Evolutionary conservation across 768 basidiomycete genomes (phyloP).

Genomic region (Lactarius quietus): DNA sequence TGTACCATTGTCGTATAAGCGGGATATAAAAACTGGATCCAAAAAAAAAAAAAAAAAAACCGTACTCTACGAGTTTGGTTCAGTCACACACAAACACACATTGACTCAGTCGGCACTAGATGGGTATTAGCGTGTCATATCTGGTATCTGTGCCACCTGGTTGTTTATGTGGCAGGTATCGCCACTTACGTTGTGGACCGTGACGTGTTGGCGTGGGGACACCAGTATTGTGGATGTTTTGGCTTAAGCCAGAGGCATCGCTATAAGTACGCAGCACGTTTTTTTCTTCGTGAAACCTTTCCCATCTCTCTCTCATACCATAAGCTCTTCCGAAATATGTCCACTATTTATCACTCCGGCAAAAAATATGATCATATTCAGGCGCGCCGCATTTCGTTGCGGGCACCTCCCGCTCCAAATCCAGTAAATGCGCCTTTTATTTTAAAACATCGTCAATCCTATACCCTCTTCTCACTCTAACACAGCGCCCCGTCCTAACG

Average conservation of each 20-base stretch:
- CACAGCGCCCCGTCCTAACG: slow-evolving; percentile 8
- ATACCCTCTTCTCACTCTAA: neutral
- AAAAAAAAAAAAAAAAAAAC: too few relatives aligned
- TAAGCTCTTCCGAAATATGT: slow-evolving; percentile 2
- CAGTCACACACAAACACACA: neutral
- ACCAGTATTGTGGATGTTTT: neutral
- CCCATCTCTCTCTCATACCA: neutral
- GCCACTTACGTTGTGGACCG: neutral
- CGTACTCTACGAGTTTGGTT: too few relatives aligned
- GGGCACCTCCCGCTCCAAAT: slow-evolving; percentile 19
- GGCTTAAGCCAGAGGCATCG: neutral
- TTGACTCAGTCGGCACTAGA: neutral
- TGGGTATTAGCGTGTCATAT: neutral
- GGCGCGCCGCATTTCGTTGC: slow-evolving; percentile 12
- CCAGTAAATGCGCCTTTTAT: neutral
- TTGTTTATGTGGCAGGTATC: neutral
- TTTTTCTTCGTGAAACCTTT: neutral
- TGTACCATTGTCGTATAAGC: too few relatives aligned
- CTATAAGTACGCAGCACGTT: slow-evolving; percentile 12
- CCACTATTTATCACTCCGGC: neutral
- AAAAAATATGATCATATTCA: neutral
- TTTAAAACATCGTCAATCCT: neutral
- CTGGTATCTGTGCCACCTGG: neutral
- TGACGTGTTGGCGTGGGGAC: neutral
- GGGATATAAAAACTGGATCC: too few relatives aligned